Evolutionary conservation across 1,139 yeast species (phyloP).

Genomic region (Candida sp.): DNA sequence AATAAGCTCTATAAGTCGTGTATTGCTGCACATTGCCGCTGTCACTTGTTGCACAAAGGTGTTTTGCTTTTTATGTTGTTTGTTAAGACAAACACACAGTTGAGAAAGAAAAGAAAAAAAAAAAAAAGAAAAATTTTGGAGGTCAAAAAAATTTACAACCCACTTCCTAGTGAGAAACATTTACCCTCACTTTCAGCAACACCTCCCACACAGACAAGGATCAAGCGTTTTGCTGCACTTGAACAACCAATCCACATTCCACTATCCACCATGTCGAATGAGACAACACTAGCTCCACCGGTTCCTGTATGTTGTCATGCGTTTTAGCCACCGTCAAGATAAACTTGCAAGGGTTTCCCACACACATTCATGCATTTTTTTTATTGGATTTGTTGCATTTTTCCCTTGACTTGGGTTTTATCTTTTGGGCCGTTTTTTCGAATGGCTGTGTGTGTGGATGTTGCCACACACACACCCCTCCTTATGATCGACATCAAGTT

Average conservation of each 20-base stretch:
- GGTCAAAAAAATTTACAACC: slow-evolving; percentile 3
- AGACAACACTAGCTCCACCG: background rate
- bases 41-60: background rate
- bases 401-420: background rate
- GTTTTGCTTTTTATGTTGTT: background rate
- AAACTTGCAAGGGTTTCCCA: background rate
- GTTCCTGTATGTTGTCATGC: slow-evolving; percentile 4
- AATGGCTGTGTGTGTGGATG: background rate
- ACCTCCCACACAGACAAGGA: background rate
- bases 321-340: background rate
- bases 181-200: background rate
- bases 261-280: background rate
- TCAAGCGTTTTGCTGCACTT: background rate
- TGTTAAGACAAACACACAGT: background rate
- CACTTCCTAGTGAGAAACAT: background rate
- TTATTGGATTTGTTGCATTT: slow-evolving; percentile 1
- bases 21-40: background rate
- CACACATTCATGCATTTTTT: background rate
- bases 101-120: background rate
- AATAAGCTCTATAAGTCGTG: background rate
- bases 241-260: background rate
- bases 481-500: background rate
- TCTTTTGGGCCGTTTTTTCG: background rate
- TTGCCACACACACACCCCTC: no score
- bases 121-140: slow-evolving; percentile 2